These are phyloP conservation scores for Termitomyces heimii DNA, from an alignment of 768 basidiomycete species.

Conservation along the genomic window DNA sequence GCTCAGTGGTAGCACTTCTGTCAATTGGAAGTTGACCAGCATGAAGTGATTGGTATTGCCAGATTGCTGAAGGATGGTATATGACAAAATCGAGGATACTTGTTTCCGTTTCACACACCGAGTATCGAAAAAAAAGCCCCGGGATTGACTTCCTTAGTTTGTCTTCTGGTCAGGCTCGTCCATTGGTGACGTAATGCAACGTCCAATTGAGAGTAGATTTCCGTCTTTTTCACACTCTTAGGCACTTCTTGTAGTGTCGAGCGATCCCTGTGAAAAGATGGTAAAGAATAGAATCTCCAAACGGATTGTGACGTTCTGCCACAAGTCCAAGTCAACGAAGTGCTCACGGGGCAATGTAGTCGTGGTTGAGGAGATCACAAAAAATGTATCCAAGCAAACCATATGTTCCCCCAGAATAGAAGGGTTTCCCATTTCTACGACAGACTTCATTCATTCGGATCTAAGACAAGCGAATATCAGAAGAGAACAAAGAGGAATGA, in stretches of 20 bases:
- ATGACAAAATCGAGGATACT: neutral
- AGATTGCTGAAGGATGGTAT: constrained; percentile 48
- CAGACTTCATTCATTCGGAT: constrained; percentile 76
- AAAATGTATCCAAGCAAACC: constrained; percentile 93
- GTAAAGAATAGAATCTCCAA: constrained; percentile 2
- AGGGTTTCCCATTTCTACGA: constrained; percentile 64
- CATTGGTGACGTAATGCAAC: constrained; percentile 65
- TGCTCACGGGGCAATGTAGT: constrained; percentile 80
- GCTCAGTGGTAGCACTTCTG: constrained; percentile 40
- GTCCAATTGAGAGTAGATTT: constrained; percentile 58
- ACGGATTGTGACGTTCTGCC: constrained; percentile 8
- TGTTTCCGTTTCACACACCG: constrained; percentile 35
- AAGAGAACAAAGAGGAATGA: constrained; percentile 4
- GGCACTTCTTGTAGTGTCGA: constrained; percentile 51
- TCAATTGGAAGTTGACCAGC: constrained; percentile 51
- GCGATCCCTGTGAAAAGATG: constrained; percentile 45
- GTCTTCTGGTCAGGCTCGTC: constrained; percentile 61
- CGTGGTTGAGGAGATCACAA: constrained; percentile 84
- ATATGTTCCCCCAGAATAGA: constrained; percentile 91
- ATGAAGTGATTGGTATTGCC: constrained; percentile 72
- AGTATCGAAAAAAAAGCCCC: constrained; percentile 64
- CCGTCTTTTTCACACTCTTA: constrained; percentile 55
- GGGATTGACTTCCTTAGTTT: constrained; percentile 84
- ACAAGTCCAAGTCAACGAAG: neutral
- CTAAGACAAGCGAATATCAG: constrained; percentile 32